Base-by-base conservation (phyloP, 495 filamentous ascomycete species). In the Pseudevernia furfuracea region DNA sequence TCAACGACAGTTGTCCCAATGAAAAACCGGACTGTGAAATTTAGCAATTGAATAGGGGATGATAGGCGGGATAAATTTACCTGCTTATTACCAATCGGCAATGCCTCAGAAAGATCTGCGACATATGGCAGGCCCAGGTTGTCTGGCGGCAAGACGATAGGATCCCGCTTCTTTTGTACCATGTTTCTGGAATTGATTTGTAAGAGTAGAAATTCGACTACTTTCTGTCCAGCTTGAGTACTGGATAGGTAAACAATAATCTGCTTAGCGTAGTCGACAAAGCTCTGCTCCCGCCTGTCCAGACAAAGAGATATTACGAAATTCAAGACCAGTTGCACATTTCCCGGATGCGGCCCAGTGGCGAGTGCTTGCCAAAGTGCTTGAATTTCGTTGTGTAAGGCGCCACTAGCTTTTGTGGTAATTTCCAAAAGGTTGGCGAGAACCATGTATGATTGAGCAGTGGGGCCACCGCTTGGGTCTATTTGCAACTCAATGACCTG, bases 361-460 rank as follows among this genome's bases (percentile, higher is more conserved):
- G 92, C 94, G 23, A 98, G 79, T 6, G 94, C 94, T 77, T 96
- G 91, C 94, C 94, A 98, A 41, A 98, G 82, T 15, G 94, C 94
- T 74, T 97, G 92, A 6, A 97, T 93, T 75, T 98, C 95, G 64
- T 96, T 96, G 68, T 97, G 93, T 41, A 98, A 76, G 7, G 86
- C 86, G 46, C 84, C 89, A 72, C 92, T 89, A 55, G 90, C 92
- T 61, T 90, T 89, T 69, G 96, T 93, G 2, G 94, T 98, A 59
- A 97, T 95, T 74, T 98, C 92, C 57, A 96, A 91, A 2, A 98
- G 82, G 71, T 98, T 98, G 15, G 94, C 90, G 17, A 98, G 81
- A 9, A 98, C 85, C 80, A 98, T 96, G 73, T 98, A 97, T 10
- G 94, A 97, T 58, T 84, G 84, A 25, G 89, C 87, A 36, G 90